A percentile compares a stretch with the other conserved stretches of the same genome.
These are phyloP conservation scores for Aureobasidium sp. DNA, from an alignment of 2,329 filamentous ascomycete genomes.

Conservation along the genomic window DNA sequence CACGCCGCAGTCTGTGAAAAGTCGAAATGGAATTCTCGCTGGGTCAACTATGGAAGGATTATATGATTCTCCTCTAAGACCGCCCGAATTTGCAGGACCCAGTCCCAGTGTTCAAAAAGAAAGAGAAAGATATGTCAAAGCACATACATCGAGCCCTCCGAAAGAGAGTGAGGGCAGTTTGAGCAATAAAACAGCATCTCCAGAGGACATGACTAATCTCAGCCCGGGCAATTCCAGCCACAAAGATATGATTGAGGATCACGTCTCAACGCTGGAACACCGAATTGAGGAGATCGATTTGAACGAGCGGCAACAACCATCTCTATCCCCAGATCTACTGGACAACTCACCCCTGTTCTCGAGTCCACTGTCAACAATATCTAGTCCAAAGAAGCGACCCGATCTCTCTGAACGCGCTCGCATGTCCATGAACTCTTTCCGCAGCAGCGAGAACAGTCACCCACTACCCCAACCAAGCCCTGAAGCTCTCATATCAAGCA, in stretches of 20 bases:
- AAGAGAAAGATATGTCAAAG: background rate
- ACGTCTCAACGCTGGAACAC: background rate
- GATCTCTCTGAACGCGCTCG: slow-evolving; percentile 53
- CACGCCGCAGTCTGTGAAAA: slow-evolving; percentile 1
- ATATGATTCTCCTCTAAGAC: background rate
- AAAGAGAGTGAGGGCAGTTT: background rate
- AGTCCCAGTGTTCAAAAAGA: background rate
- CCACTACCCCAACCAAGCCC: slow-evolving; percentile 32
- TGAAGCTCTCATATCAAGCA: slow-evolving; percentile 26
- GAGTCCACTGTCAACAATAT: slow-evolving; percentile 25
- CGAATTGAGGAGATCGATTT: background rate
- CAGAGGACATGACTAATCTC: background rate
- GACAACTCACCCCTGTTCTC: background rate
- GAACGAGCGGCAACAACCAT: background rate
- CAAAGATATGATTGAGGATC: background rate
- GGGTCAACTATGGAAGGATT: background rate
- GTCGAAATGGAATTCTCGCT: background rate
- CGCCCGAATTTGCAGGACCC: background rate
- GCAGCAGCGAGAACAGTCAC: slow-evolving; percentile 24
- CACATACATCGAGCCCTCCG: background rate
- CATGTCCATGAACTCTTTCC: slow-evolving; percentile 45
- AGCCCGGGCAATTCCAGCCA: background rate
- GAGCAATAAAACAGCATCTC: background rate
- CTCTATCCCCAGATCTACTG: background rate
- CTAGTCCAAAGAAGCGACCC: slow-evolving; percentile 32